Percentiles rank a stretch among this genome's conserved stretches.
Evolutionary conservation across 2,329 filamentous ascomycete species (phyloP).

Genomic region (Trichoderma sp.): DNA sequence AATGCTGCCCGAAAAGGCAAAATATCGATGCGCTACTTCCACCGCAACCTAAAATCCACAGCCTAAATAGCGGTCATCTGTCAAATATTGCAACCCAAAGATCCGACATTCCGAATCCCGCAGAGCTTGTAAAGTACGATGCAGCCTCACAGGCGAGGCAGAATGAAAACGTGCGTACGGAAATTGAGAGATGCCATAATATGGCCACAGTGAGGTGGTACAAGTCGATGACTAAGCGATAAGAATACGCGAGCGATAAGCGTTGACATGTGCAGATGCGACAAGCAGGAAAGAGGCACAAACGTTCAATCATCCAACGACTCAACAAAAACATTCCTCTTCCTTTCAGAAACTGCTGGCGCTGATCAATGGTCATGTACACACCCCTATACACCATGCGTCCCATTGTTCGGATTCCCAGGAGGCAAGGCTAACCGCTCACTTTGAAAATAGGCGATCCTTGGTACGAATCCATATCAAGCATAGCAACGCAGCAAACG

Average conservation of each 20-base stretch:
- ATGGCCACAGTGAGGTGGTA: too few relatives aligned
- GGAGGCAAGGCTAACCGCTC: not conserved
- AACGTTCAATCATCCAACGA: not conserved
- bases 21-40: constrained; percentile 2
- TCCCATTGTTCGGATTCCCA: too few relatives aligned
- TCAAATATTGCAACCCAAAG: not conserved
- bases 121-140: too few relatives aligned
- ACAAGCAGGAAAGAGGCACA: not conserved
- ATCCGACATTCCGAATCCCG: not conserved
- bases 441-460: not conserved
- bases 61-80: not conserved
- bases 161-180: too few relatives aligned
- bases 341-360: not conserved
- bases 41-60: not conserved
- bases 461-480: not conserved
- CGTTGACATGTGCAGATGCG: not conserved
- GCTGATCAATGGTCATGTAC: not conserved
- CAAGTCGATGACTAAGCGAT: not conserved
- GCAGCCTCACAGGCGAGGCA: not conserved
- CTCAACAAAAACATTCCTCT: not conserved
- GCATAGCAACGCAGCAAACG: not conserved
- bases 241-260: not conserved
- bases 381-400: not conserved
- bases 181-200: too few relatives aligned
- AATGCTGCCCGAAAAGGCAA: constrained; percentile 5